Base-by-base conservation (phyloP, 129 eudicot genomes). In the Lactuca sativa region DNA sequence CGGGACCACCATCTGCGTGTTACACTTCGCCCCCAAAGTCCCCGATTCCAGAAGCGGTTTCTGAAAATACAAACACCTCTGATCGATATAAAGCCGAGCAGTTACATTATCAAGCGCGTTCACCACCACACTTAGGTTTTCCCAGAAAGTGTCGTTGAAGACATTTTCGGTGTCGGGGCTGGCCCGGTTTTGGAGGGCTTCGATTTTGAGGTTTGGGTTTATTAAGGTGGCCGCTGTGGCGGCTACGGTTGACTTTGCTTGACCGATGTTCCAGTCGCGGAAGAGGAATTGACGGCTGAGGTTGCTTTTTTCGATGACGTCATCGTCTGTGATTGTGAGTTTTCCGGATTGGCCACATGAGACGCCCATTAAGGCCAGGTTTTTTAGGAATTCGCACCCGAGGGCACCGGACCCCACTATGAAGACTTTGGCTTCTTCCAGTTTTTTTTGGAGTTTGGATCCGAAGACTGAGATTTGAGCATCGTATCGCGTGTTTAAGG, bases 171-270 rank as follows among this genome's bases (percentile, higher is more conserved):
- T 82, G 75, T 88, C 97, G 37, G 97, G 86, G 81, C 85, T 80
- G 48, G 88, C 97, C 70, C 96, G 97, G 55, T 92, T 92, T 63
- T 92, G 97, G 69, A 92, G 84, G 18, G 97, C 97, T 81, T 88
- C 97, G 51, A 92, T 69, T 70, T 58, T 75, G 57, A 92, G 77
- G 32, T 65, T 65, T 37, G 97, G 87, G 76, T 92, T 92, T 55
- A 92, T 92, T 62, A 80, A 77, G 37, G 83, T 54, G 33, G 97
- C 96, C 31, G 96, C 96, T 16, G 91, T 74, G 14, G 95, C 95
- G 82, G 97, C 97, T 80, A 92, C 97, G 2, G 97, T 92, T 56
- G 97, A 92, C 71, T 92, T 92, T 55, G 97, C 97, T 81, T 88
- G 97, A 62, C 97, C 96, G 66, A 92, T 92, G 73, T 92, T 92